phyloP scores from a whole-genome alignment of 75 land plant genomes.

The Ceratopteris richardii region DNA sequence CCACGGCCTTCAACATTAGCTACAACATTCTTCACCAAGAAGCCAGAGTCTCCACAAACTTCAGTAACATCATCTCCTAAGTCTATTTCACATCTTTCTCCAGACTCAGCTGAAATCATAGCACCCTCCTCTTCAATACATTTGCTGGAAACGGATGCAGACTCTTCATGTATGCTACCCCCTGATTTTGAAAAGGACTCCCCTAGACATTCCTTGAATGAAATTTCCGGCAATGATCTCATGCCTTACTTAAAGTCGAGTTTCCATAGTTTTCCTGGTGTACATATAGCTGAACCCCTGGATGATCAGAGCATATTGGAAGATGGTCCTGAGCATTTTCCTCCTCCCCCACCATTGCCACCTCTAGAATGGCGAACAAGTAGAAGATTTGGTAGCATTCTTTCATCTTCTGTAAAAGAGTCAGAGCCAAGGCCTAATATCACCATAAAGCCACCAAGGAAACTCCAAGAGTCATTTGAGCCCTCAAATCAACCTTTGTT shows the following conservation, averaged over 20 bases:
- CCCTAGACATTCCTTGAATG: too few relatives aligned
- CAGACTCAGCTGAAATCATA: neutral
- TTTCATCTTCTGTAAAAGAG: too few relatives aligned
- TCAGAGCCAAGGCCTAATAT: too few relatives aligned
- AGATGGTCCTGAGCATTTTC: constrained; percentile 12
- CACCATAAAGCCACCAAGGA: too few relatives aligned
- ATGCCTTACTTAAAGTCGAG: neutral
- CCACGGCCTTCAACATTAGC: constrained; percentile 3
- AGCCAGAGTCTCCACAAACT: too few relatives aligned
- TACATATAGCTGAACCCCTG: neutral
- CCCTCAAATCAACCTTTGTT: constrained; percentile 5
- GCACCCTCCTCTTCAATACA: too few relatives aligned
- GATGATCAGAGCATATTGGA: neutral
- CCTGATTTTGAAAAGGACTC: too few relatives aligned
- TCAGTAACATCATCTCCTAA: constrained; percentile 15
- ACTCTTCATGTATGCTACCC: too few relatives aligned
- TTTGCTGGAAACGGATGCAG: too few relatives aligned
- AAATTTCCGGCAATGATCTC: neutral
- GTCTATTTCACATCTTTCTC: constrained; percentile 7
- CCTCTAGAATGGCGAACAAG: constrained; percentile 62
- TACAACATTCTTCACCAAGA: neutral
- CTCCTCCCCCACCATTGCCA: constrained; percentile 69
- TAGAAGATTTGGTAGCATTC: constrained; percentile 10
- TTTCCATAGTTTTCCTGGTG: constrained; percentile 4
- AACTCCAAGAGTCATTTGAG: neutral